phyloP scores from a whole-genome alignment of 108 stramenopile species.

The Nitzschia inconspicua region DNA sequence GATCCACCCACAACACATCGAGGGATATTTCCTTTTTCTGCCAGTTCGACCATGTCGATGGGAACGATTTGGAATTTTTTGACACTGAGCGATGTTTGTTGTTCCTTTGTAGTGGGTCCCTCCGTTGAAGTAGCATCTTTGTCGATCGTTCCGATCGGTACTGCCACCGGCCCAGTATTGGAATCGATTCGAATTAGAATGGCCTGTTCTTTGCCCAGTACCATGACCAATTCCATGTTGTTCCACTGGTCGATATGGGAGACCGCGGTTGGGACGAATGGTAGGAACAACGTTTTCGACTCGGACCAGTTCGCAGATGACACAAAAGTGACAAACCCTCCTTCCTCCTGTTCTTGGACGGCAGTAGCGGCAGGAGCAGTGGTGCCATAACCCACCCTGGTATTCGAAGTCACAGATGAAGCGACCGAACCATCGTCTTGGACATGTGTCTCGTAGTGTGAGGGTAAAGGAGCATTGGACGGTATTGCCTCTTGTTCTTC shows the following conservation, averaged over 20 bases:
- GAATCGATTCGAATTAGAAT: conserved; percentile 35
- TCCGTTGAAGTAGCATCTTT: neutral
- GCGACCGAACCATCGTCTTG: too few species aligned
- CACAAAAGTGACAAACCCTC: conserved; percentile 76
- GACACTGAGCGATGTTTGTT: neutral
- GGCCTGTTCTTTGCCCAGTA: conserved; percentile 44
- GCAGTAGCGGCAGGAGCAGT: too few species aligned
- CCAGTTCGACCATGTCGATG: conserved; percentile 7
- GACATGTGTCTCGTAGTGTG: too few species aligned
- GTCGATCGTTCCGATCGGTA: neutral
- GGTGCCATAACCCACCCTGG: too few species aligned
- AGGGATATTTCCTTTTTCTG: neutral
- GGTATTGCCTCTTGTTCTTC: too few species aligned
- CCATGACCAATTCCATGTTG: conserved; percentile 50
- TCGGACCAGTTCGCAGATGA: conserved; percentile 61
- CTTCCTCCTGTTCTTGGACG: conserved; percentile 16
- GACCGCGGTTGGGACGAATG: conserved; percentile 55
- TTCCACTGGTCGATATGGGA: conserved; percentile 54
- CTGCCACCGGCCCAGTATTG: conserved; percentile 18
- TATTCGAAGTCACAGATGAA: too few species aligned
- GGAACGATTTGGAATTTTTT: conserved; percentile 32
- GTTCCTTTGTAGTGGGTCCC: neutral
- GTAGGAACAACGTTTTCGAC: conserved; percentile 62
- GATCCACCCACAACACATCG: conserved; percentile 13
- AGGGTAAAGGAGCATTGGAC: too few species aligned